phyloP scores from a whole-genome alignment of 345 rosid species.

The Geranium rotundifolium region DNA sequence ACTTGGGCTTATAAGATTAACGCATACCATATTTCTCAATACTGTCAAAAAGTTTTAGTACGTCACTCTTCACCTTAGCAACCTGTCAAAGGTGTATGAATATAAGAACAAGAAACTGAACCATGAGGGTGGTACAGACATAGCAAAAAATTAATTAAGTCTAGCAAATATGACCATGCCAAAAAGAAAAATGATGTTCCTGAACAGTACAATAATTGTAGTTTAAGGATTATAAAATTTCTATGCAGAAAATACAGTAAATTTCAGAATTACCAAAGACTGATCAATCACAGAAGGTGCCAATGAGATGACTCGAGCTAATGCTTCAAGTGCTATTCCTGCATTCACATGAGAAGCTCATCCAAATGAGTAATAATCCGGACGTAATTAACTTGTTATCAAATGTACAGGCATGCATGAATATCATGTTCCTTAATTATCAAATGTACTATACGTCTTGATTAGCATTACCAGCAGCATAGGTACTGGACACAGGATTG shows the following conservation, averaged over 20 bases:
- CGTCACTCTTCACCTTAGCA: conserved; percentile 44
- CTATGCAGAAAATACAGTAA: neutral
- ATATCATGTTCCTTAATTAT: neutral
- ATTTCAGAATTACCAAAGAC: conserved; percentile 47
- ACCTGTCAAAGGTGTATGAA: conserved; percentile 33
- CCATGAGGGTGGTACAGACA: neutral
- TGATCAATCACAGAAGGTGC: conserved; percentile 66
- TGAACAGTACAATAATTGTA: neutral
- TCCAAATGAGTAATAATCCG: neutral
- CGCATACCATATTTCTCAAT: conserved; percentile 71
- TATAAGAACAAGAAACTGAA: neutral
- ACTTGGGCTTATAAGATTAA: too few species aligned
- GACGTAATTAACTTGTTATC: neutral
- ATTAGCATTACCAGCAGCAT: conserved; percentile 62
- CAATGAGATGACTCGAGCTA: conserved; percentile 73
- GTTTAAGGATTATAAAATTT: neutral
- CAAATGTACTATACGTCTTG: neutral
- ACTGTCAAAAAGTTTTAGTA: conserved; percentile 77
- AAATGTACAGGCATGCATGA: neutral
- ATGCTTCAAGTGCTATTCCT: conserved; percentile 87
- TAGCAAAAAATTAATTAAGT: too few species aligned
- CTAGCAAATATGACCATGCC: neutral
- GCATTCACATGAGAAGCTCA: conserved; percentile 12
- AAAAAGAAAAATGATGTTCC: neutral
- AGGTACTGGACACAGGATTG: conserved; percentile 72